These are phyloP conservation scores for Penicillium diatomitis DNA, from an alignment of 495 filamentous ascomycete genomes.

Conservation along the genomic window DNA sequence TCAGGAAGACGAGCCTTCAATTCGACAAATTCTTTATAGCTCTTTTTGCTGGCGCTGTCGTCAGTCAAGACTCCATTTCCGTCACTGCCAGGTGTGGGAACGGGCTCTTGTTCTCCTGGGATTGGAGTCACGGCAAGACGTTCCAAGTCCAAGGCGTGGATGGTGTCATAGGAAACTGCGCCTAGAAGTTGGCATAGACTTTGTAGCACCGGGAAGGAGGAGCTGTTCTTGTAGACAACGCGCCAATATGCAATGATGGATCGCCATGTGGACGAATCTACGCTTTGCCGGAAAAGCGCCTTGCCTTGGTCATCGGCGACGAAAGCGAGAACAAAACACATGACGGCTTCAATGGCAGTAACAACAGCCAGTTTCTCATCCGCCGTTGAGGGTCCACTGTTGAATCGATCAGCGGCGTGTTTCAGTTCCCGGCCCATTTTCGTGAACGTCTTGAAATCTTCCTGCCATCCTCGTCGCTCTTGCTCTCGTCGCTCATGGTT, in stretches of 20 bases:
- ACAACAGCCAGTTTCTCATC: slow-evolving; percentile 37
- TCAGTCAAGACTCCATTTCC: slow-evolving; percentile 23
- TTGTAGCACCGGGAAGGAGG: slow-evolving; percentile 28
- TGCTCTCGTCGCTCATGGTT: slow-evolving; percentile 28
- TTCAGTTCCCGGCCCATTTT: slow-evolving; percentile 40
- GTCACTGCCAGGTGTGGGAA: slow-evolving; percentile 32
- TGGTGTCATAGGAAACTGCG: slow-evolving; percentile 38
- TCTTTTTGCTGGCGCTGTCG: slow-evolving; percentile 29
- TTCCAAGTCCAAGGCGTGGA: slow-evolving; percentile 38
- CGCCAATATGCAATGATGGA: slow-evolving; percentile 42
- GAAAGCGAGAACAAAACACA: slow-evolving; percentile 43
- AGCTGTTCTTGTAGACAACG: slow-evolving; percentile 32
- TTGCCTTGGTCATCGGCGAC: slow-evolving; percentile 37
- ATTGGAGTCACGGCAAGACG: slow-evolving; percentile 30
- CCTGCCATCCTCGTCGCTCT: slow-evolving; percentile 35
- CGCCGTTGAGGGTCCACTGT: slow-evolving; percentile 15
- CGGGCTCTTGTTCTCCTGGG: slow-evolving; percentile 31
- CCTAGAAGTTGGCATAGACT: slow-evolving; percentile 38
- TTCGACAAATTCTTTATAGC: slow-evolving; percentile 30
- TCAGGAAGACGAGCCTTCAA: slow-evolving; percentile 33
- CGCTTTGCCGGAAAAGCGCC: slow-evolving; percentile 20
- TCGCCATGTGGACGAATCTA: slow-evolving; percentile 37
- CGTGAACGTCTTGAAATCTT: slow-evolving; percentile 35
- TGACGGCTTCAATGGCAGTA: slow-evolving; percentile 38
- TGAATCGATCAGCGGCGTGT: slow-evolving; percentile 36